Percentiles rank a stretch among this genome's conserved stretches.
These are phyloP conservation scores for Physaria fendleri DNA, from an alignment of 345 rosid genomes.

Conservation along the genomic window DNA sequence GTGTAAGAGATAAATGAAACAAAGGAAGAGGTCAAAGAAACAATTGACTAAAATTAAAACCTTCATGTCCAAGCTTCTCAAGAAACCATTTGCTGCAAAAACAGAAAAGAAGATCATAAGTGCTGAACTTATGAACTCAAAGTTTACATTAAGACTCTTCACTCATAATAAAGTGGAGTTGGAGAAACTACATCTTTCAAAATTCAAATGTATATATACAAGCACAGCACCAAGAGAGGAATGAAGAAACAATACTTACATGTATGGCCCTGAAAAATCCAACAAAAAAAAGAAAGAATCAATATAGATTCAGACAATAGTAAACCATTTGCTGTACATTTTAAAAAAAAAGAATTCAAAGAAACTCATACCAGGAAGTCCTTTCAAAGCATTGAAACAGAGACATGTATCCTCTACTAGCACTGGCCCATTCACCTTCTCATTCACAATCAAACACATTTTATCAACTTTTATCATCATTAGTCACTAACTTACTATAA, in stretches of 20 bases:
- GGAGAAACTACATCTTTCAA: not conserved
- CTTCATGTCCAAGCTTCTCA: constrained; percentile 90
- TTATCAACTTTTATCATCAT: not conserved
- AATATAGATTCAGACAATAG: not conserved
- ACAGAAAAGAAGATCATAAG: constrained; percentile 12
- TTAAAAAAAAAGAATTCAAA: not conserved
- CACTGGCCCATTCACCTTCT: constrained; percentile 85
- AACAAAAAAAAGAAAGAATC: constrained; percentile 2
- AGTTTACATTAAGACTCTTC: not conserved
- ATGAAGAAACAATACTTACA: constrained; percentile 49
- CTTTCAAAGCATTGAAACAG: constrained; percentile 89
- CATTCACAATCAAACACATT: constrained; percentile 15
- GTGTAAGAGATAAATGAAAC: not conserved
- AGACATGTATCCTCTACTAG: constrained; percentile 96
- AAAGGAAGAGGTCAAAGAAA: not conserved
- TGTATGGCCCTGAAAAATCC: constrained; percentile 78
- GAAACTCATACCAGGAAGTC: constrained; percentile 72
- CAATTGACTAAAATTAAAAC: constrained; percentile 35
- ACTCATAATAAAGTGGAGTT: not conserved
- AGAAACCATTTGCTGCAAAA: constrained; percentile 88
- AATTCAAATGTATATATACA: not conserved
- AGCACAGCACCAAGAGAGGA: not conserved
- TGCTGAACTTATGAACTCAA: not conserved
- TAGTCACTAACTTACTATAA: not conserved
- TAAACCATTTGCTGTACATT: not conserved